Evolutionary conservation across 306 rosid genomes (phyloP).

Genomic region (Pachyrhizus erosus): DNA sequence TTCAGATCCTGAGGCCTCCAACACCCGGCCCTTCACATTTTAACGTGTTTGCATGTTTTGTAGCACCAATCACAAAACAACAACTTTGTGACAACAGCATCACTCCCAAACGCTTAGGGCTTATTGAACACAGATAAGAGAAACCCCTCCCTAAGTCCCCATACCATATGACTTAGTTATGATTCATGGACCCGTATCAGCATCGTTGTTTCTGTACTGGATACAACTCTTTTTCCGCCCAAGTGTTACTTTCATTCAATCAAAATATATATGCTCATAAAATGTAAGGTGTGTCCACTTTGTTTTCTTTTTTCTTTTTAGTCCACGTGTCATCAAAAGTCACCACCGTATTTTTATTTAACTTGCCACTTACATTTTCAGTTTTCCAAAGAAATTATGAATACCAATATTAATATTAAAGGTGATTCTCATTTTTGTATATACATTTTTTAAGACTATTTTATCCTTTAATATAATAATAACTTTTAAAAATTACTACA

Average conservation of each 20-base stretch:
- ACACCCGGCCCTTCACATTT: slow-evolving; percentile 52
- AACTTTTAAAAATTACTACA: too few relatives aligned
- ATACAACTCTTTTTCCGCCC: slow-evolving; percentile 5
- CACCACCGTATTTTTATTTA: not conserved
- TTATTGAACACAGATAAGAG: slow-evolving; percentile 25
- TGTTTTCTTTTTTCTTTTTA: not conserved
- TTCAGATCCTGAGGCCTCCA: slow-evolving; percentile 34
- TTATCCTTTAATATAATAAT: too few relatives aligned
- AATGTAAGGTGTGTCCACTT: not conserved
- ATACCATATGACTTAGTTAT: slow-evolving; percentile 39
- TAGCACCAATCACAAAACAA: slow-evolving; percentile 44
- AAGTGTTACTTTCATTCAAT: not conserved
- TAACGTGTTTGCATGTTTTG: slow-evolving; percentile 31
- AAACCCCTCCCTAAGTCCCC: slow-evolving; percentile 38
- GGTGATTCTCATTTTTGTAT: too few relatives aligned
- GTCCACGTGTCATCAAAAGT: not conserved
- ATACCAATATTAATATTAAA: too few relatives aligned
- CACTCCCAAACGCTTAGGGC: slow-evolving; percentile 41
- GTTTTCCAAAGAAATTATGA: too few relatives aligned
- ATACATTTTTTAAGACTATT: too few relatives aligned
- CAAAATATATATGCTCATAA: not conserved
- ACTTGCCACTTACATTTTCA: too few relatives aligned
- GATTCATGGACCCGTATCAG: slow-evolving; percentile 41
- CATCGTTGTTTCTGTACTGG: not conserved
- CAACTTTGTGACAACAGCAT: slow-evolving; percentile 51